Evolutionary conservation across 208 protist species (phyloP).

Genomic region (Leishmania major): DNA sequence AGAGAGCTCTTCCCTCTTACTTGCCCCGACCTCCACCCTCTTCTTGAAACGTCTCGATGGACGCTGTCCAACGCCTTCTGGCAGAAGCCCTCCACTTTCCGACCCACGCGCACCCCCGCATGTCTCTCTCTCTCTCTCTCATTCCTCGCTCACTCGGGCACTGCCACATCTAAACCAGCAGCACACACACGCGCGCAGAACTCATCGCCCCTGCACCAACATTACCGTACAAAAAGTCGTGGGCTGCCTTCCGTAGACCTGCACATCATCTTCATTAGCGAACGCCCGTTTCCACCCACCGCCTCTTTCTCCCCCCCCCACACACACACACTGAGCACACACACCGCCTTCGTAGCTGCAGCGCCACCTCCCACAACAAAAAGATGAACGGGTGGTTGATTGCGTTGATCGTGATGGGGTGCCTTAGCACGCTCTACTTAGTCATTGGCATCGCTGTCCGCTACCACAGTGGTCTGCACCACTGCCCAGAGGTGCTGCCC

Average conservation of each 20-base stretch:
- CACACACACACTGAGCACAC: not conserved
- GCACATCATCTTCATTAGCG: not conserved
- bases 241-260: not conserved
- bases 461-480: conserved; percentile 69
- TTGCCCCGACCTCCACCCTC: not conserved
- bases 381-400: conserved; percentile 35
- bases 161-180: not conserved
- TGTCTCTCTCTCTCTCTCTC: conserved; percentile 4
- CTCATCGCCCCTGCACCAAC: not conserved
- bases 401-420: conserved; percentile 34
- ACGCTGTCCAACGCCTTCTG: not conserved
- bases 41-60: not conserved
- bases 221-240: not conserved
- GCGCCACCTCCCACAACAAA: not conserved
- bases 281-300: not conserved
- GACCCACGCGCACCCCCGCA: not conserved
- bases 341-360: not conserved
- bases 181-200: not conserved
- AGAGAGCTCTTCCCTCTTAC: not conserved
- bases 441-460: conserved; percentile 68
- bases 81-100: not conserved
- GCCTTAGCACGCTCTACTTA: conserved; percentile 59
- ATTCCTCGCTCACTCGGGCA: not conserved
- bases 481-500: conserved; percentile 75
- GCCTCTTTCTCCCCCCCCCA: not conserved